phyloP scores from a whole-genome alignment of 805 yeast species.

The Kodamaea leandrae region DNA sequence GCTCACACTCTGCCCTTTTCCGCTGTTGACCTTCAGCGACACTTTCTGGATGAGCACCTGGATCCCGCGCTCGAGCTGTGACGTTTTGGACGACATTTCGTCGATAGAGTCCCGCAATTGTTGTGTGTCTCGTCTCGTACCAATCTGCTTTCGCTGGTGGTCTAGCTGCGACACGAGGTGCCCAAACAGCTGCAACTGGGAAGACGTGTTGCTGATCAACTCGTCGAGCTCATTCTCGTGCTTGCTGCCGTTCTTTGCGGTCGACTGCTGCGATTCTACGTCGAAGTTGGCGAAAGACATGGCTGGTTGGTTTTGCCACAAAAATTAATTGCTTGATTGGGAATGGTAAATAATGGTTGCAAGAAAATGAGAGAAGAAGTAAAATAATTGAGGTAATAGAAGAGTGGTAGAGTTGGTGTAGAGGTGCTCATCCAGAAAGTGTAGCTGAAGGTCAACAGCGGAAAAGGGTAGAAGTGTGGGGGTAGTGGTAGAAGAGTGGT shows the following conservation, averaged over 20 bases:
- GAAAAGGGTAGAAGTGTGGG: too few species aligned
- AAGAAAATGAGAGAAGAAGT: too few species aligned
- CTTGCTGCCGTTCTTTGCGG: slow-evolving; percentile 3
- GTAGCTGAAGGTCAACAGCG: too few species aligned
- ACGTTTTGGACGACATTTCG: slow-evolving; percentile 29
- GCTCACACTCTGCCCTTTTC: slow-evolving; percentile 27
- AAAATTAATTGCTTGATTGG: too few species aligned
- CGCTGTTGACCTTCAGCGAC: slow-evolving; percentile 24
- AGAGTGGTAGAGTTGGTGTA: background rate
- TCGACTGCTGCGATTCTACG: slow-evolving; percentile 45
- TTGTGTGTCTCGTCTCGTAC: slow-evolving; percentile 48
- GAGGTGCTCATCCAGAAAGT: too few species aligned
- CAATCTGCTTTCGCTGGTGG: slow-evolving; percentile 47
- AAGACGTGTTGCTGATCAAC: slow-evolving; percentile 35
- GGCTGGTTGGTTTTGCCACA: too few species aligned
- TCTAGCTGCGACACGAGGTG: slow-evolving; percentile 50
- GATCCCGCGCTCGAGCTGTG: slow-evolving; percentile 31
- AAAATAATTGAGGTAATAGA: too few species aligned
- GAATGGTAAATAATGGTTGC: too few species aligned
- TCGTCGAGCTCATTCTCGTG: slow-evolving; percentile 29
- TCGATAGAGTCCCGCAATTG: slow-evolving; percentile 37
- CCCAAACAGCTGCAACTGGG: slow-evolving; percentile 46
- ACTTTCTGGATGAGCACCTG: slow-evolving; percentile 28
- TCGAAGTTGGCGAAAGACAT: slow-evolving; percentile 59
- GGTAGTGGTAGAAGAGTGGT: too few species aligned